These are phyloP conservation scores for Hanseniaspora sp. DNA, from an alignment of 1,139 yeast genomes.

Conservation along the genomic window DNA sequence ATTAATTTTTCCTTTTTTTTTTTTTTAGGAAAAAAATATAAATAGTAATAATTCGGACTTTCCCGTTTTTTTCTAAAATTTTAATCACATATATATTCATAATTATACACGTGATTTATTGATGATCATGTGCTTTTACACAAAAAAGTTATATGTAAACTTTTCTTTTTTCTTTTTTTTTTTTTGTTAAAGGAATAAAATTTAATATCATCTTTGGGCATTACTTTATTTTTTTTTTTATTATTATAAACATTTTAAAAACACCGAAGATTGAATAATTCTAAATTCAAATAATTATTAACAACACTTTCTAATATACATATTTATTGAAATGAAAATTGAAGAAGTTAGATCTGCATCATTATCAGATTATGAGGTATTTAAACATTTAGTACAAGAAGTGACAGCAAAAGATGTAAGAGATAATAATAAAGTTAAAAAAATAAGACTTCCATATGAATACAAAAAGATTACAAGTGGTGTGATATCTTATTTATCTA, in stretches of 20 bases:
- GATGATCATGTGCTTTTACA: not conserved
- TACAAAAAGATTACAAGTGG: conserved; percentile 65
- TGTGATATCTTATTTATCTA: conserved; percentile 31
- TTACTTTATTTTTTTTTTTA: too few species aligned
- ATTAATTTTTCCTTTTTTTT: too few species aligned
- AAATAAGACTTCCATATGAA: conserved; percentile 28
- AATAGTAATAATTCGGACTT: not conserved
- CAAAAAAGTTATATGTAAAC: not conserved
- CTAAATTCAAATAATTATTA: too few species aligned
- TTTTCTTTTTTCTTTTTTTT: not conserved
- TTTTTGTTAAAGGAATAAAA: too few species aligned
- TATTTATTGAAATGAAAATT: conserved; percentile 24
- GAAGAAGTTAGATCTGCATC: conserved; percentile 28
- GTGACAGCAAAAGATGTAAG: conserved; percentile 30
- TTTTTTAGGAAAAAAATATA: too few species aligned
- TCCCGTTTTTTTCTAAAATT: too few species aligned
- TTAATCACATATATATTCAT: too few species aligned
- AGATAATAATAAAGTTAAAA: conserved; percentile 27
- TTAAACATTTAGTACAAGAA: conserved; percentile 29
- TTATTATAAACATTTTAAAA: too few species aligned
- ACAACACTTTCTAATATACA: too few species aligned
- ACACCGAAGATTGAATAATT: not conserved
- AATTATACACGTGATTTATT: too few species aligned
- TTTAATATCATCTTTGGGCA: too few species aligned
- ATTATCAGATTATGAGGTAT: conserved; percentile 30